Base-by-base conservation (phyloP, 2,329 filamentous ascomycete species). In the Coleophoma crateriformis region DNA sequence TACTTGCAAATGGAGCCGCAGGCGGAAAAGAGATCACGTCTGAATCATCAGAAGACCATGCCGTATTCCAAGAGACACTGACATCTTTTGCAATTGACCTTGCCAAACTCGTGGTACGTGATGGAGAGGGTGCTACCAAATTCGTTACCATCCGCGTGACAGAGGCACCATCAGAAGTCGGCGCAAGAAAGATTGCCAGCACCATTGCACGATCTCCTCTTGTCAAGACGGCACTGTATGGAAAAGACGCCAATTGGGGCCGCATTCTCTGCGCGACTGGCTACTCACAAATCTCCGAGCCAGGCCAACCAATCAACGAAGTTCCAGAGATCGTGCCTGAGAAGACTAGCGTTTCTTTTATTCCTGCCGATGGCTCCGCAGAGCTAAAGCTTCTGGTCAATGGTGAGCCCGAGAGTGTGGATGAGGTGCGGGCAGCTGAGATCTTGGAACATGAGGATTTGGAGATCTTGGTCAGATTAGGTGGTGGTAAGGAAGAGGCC, bases 221-320 rank as follows among this genome's bases (percentile, higher is more conserved):
- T 12, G 94, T 99, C 60, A 99, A 99, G 77, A 99, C 94, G 0
- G 94, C 94, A 0, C 76, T 99, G 38, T 99, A 99, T 69, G 94
- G 94, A 57, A 90, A 90, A 67, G 94, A 99, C 66, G 94, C 94
- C 15, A 99, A 99, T 75, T 99, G 94, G 94, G 94, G 94, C 33
- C 90, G 94, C 48, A 95, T 99, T 54, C 78, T 97, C 27, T 97
- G 94, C 67, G 92, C 94, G 1, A 90, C 91, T 4, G 94, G 94
- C 3, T 97, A 97, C 66, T 75, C 82, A 13, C 71, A 82, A 43
- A 75, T 85, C 54, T 79, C 77, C 2, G 78, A 81, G 57, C 81
- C 79, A 0, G 79, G 77, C 2, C 68, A 74, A 59, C 69, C 74
- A n/a, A 66, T 73, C 37, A 79, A 76, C 50, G 81, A 84, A 1